Evolutionary conservation across 441 rosid species (phyloP).

Genomic region (Bruguiera hainesii): DNA sequence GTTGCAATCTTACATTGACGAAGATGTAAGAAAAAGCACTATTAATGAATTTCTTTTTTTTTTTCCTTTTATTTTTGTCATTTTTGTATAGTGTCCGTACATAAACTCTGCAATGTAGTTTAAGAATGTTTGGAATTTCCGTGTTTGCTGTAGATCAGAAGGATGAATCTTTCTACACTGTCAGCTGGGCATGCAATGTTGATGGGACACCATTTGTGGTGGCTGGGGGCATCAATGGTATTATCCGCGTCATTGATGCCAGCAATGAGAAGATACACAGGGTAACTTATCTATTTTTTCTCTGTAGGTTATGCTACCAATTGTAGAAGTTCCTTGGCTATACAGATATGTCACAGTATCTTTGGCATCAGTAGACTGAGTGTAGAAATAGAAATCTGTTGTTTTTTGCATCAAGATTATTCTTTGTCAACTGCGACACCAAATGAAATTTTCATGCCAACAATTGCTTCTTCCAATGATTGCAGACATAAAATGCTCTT

Average conservation of each 20-base stretch:
- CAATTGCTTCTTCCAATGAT: no score
- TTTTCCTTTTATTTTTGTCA: background rate
- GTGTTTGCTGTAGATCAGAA: constrained; percentile 71
- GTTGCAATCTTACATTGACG: constrained; percentile 81
- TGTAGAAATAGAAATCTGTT: background rate
- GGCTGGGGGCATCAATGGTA: constrained; percentile 91
- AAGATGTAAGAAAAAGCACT: constrained; percentile 62
- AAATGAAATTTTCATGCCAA: no score
- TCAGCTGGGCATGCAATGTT: constrained; percentile 79
- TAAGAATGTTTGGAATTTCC: constrained; percentile 35
- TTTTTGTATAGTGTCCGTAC: background rate
- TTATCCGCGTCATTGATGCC: constrained; percentile 82
- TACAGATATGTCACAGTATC: background rate
- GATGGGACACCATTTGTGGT: constrained; percentile 67
- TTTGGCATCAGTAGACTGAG: background rate
- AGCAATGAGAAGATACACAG: constrained; percentile 74
- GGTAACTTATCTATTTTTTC: constrained; percentile 37
- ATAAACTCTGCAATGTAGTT: background rate
- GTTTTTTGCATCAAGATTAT: no score
- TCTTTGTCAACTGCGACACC: no score
- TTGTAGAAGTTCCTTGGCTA: background rate
- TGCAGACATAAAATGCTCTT: no score
- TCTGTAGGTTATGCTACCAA: background rate
- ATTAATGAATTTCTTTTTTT: background rate
- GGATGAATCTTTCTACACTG: constrained; percentile 92